phyloP scores from a whole-genome alignment of 805 yeast genomes.

The Kazachstania kunashirensis region DNA sequence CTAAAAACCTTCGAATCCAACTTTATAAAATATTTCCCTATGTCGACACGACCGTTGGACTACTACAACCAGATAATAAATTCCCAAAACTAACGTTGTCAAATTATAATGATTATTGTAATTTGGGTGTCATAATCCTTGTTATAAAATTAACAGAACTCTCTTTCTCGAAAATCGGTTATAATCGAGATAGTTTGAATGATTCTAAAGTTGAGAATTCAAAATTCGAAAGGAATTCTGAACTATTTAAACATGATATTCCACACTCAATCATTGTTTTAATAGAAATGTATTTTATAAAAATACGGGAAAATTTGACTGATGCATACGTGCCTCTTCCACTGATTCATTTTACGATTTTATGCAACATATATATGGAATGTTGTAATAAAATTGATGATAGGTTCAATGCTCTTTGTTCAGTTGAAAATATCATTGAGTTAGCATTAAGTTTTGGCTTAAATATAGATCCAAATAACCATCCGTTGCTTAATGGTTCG shows the following conservation, averaged over 20 bases:
- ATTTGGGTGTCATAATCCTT: constrained; percentile 2
- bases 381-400: constrained; percentile 48
- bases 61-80: background rate
- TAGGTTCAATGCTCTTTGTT: constrained; percentile 43
- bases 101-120: constrained; percentile 2
- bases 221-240: constrained; percentile 4
- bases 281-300: constrained; percentile 30
- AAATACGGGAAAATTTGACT: background rate
- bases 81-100: background rate
- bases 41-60: background rate
- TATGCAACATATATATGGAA: constrained; percentile 43
- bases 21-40: constrained; percentile 15
- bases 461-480: constrained; percentile 52
- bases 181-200: background rate
- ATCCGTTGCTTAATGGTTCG: background rate
- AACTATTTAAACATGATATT: constrained; percentile 20
- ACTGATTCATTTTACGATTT: constrained; percentile 43
- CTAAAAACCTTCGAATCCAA: constrained; percentile 30
- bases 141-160: background rate
- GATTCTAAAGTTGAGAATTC: background rate
- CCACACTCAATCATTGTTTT: constrained; percentile 23
- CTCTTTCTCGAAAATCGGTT: background rate
- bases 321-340: background rate
- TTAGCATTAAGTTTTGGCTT: constrained; percentile 59
- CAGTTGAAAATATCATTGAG: constrained; percentile 46